Evolutionary conservation across 768 basidiomycete species (phyloP), one percentile per base, ranked within the genome.

Genomic region (Tylopilus vinaceipallidus): DNA sequence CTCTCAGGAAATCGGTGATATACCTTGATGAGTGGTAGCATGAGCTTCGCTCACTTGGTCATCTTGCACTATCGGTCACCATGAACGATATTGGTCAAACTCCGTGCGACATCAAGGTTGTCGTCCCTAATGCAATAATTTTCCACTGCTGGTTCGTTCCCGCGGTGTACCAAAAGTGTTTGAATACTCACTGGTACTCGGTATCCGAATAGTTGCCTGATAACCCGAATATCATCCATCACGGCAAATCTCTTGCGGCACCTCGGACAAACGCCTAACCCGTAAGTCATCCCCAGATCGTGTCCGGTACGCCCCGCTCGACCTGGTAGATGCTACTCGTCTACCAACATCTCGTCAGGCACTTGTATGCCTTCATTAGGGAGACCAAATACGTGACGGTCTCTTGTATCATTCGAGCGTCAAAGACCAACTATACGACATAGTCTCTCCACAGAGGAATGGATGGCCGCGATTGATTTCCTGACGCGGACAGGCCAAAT

Each of bases 371-470:
- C 32, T 89, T 90, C 56, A 73, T 89, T 20, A 74, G 73, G 36
- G 90, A 91, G 66, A 85, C 87, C 1, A 76, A 80, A 78, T 75
- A 19, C 33, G 73, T 60, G 24, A 32, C 7, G n/a, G n/a, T 46
- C 36, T 2, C 34, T 32, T 12, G 13, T 17, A 19, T 12, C n/a
- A 33, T 17, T 32, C 12, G 16, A 23, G 3, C 13, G 2, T 22
- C 37, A 6, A 33, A 12, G n/a, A n/a, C 26, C 16, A n/a, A 53
- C n/a, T 14, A 9, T 26, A 34, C 5, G 17, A 7, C n/a, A n/a
- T n/a, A 79, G 77, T 48, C 67, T 92, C 45, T 88, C 89, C n/a
- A 86, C 82, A 2, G 86, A 91, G 2, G 91, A 94, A 73, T 94
- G 91, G 91, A 84, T 84, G 85, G 66, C 75, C 14, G 74, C 87